Percentiles rank a stretch among this genome's conserved stretches.
These are phyloP conservation scores for Musa beccarii DNA, from an alignment of 176 grass and related monocot species.

Conservation along the genomic window DNA sequence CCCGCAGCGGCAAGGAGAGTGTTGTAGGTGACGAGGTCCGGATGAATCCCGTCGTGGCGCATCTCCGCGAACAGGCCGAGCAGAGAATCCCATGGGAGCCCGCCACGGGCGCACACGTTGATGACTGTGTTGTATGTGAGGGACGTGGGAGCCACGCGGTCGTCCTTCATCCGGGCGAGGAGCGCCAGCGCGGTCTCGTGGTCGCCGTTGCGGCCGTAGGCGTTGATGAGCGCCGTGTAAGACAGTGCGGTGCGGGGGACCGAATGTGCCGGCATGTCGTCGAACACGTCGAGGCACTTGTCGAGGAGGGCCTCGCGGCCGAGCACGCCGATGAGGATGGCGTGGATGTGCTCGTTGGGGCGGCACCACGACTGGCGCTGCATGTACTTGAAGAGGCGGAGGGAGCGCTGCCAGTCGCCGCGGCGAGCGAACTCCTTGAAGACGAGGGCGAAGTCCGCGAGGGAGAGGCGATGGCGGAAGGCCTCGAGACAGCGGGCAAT, in stretches of 20 bases:
- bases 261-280: constrained; percentile 57
- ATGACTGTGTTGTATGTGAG: constrained; percentile 89
- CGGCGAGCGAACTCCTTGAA: constrained; percentile 81
- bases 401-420: constrained; percentile 90
- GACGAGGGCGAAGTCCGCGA: constrained; percentile 63
- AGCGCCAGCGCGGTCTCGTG: constrained; percentile 54
- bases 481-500: constrained; percentile 70
- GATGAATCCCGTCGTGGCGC: constrained; percentile 74
- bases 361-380: constrained; percentile 88
- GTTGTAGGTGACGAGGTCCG: constrained; percentile 89
- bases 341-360: constrained; percentile 96
- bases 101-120: constrained; percentile 70
- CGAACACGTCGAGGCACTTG: constrained; percentile 48
- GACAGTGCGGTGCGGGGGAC: constrained; percentile 66
- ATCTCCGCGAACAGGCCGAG: constrained; percentile 87
- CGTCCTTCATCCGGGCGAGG: constrained; percentile 72
- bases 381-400: constrained; percentile 98
- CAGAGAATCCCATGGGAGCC: constrained; percentile 59
- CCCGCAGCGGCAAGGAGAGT: constrained; percentile 65
- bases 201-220: constrained; percentile 75
- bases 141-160: constrained; percentile 51
- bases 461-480: constrained; percentile 60
- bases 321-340: constrained; percentile 80
- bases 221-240: constrained; percentile 89
- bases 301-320: constrained; percentile 61